Percentiles rank a stretch among this genome's conserved stretches.
Conservation (phyloP, 1,284 basidiomycete genomes). For the Malassezia arunalokei region DNA sequence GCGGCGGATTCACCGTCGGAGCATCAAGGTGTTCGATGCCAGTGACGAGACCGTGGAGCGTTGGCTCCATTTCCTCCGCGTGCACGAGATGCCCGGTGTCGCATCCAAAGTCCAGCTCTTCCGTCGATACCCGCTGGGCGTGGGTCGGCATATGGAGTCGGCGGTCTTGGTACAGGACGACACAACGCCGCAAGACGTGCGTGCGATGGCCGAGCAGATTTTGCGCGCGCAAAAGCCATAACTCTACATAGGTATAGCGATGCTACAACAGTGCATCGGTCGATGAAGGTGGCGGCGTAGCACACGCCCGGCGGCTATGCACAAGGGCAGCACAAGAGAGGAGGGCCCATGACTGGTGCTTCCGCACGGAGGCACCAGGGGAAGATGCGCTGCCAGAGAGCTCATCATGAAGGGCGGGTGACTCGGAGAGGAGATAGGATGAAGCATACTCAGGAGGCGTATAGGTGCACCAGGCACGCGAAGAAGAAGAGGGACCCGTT, state of each 20-base stretch:
- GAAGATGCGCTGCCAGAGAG: no score
- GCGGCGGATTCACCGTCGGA: constrained; percentile 65
- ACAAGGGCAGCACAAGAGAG: no score
- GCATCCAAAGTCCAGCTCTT: constrained; percentile 71
- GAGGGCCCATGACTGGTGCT: neutral
- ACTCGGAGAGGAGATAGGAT: no score
- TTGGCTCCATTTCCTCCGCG: constrained; percentile 68
- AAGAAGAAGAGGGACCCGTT: no score
- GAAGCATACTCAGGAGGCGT: no score
- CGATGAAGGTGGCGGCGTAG: no score
- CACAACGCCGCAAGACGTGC: constrained; percentile 9
- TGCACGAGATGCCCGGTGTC: constrained; percentile 69
- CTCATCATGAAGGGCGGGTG: no score
- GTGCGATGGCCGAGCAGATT: constrained; percentile 12
- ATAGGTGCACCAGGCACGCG: no score
- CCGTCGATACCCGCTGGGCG: constrained; percentile 32
- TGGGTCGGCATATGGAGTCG: constrained; percentile 6
- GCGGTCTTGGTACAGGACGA: neutral
- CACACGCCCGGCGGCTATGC: no score
- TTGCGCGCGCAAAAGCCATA: neutral
- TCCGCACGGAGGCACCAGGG: neutral
- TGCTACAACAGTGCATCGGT: no score
- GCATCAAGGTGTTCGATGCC: constrained; percentile 82
- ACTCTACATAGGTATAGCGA: no score
- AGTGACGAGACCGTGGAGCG: constrained; percentile 65